Evolutionary conservation across 2,329 filamentous ascomycete species (phyloP), one percentile per base, ranked within the genome.

Genomic region (Eutypa lata): DNA sequence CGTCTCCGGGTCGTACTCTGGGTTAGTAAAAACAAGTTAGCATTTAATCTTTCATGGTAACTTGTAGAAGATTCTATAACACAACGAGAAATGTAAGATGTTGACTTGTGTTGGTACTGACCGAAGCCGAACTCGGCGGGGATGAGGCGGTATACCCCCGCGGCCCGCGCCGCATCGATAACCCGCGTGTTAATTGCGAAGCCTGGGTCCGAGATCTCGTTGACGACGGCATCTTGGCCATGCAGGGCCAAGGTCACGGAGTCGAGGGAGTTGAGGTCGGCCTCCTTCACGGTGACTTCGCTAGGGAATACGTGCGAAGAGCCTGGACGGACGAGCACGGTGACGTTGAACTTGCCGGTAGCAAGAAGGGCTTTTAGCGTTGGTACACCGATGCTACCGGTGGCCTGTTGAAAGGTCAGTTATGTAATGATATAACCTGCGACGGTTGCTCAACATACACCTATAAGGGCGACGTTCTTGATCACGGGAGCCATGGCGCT

Each of bases 101-200:
- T n/a, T n/a, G n/a, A n/a, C n/a, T n/a, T n/a, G n/a, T n/a, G n/a
- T n/a, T n/a, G n/a, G n/a, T n/a, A n/a, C n/a, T n/a, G n/a, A n/a
- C n/a, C n/a, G n/a, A 31, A 16, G 52, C 65, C 64, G 47, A 65
- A 67, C 47, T 62, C 61, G 40, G 64, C 60, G 7, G 65, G 64
- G 48, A 67, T 53, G 47, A 65, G 61, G n/a, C 63, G 62, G 45
- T 51, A 45, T 21, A 50, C 48, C 14, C 48, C 48, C 2, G 48
- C 37, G 14, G 18, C 26, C 18, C 13, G 21, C 6, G 48, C 48
- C 22, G 48, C 48, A 18, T 50, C 48, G 5, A 35, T 35, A 2
- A 50, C 13, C 10, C 48, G 13, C 22, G 44, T 50, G 48, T 50
- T 19, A 7, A 35, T 26, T 2, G 16, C 37, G 14, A 22, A 24